Conservation (phyloP, 306 rosid genomes). For the Gynostemma pentaphyllum region DNA sequence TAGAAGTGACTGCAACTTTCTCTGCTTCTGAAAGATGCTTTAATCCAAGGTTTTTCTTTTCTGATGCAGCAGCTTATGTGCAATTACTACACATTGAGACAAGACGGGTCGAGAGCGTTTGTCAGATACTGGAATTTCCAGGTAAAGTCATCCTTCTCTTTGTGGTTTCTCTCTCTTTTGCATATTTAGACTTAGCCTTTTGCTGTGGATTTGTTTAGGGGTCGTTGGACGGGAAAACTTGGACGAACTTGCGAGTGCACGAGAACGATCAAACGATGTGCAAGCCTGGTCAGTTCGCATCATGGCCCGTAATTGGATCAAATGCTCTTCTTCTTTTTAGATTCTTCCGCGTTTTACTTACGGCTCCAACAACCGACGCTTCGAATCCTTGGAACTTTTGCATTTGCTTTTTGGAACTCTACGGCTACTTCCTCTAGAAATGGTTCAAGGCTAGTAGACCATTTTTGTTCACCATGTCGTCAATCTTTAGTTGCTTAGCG, state of each 20-base stretch:
- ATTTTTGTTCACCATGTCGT: not conserved
- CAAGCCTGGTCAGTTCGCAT: constrained; percentile 87
- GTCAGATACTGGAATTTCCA: constrained; percentile 77
- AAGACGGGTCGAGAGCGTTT: constrained; percentile 82
- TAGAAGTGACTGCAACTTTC: not conserved
- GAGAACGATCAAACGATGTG: constrained; percentile 68
- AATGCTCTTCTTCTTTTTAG: constrained; percentile 66
- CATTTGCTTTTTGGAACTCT: constrained; percentile 73
- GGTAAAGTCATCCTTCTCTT: constrained; percentile 27
- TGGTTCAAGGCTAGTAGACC: not conserved
- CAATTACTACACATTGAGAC: constrained; percentile 78
- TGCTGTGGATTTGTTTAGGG: constrained; percentile 33
- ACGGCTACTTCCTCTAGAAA: constrained; percentile 60
- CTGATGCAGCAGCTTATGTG: constrained; percentile 72
- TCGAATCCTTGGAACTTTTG: constrained; percentile 68
- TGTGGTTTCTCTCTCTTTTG: not conserved
- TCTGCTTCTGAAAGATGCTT: not conserved
- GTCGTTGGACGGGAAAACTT: constrained; percentile 70
- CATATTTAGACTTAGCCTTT: not conserved
- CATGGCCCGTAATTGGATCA: constrained; percentile 72
- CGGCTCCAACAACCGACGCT: constrained; percentile 51
- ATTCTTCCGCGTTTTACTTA: constrained; percentile 57
- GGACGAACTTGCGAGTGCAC: constrained; percentile 65
- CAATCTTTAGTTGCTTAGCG: no score
- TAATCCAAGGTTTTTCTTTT: not conserved